Evolutionary conservation across 2,329 filamentous ascomycete genomes (phyloP), one percentile per base, ranked within the genome.

Genomic region (Botrytis fragariae): DNA sequence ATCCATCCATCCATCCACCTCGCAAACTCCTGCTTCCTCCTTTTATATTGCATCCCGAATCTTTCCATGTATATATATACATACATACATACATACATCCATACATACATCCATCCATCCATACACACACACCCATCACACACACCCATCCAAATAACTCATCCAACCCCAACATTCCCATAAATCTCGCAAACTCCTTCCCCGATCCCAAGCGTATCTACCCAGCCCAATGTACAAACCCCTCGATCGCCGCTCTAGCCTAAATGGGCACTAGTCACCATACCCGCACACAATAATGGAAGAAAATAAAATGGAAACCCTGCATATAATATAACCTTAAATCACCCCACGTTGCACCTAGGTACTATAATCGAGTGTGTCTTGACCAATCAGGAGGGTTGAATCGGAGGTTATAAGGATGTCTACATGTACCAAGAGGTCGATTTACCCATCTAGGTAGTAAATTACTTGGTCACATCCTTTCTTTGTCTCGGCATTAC

Each of bases 131-230:
- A 35, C 4, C 32, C 45, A 48, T 48, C 45, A 48, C 25, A 63
- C 7, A 32, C 22, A 10, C 2, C 25, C 37, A 54, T 18, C n/a
- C 54, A 35, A 4, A 6, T 2, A 16, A 12, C 3, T n/a, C 60
- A 63, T 20, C 44, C 44, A 45, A 45, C 44, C 45, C 45, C 45
- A 51, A 51, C 48, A 14, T 25, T 25, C 25, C 25, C 48, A n/a
- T 2, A 51, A 3, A n/a, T 32, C 44, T 67, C 64, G 64, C 64
- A 68, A 68, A 68, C 64, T 68, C 64, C 64, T 68, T 54, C 63
- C 64, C 45, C 64, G 64, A 68, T 68, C 35, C 25, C 25, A 68
- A 42, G 35, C 64, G 64, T 14, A 39, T 54, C 45, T 68, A 68
- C 45, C 64, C 63, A 54, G 51, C n/a, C 51, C 1, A 29, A 54